phyloP scores from a whole-genome alignment of 345 rosid species.

The Brassica juncea region DNA sequence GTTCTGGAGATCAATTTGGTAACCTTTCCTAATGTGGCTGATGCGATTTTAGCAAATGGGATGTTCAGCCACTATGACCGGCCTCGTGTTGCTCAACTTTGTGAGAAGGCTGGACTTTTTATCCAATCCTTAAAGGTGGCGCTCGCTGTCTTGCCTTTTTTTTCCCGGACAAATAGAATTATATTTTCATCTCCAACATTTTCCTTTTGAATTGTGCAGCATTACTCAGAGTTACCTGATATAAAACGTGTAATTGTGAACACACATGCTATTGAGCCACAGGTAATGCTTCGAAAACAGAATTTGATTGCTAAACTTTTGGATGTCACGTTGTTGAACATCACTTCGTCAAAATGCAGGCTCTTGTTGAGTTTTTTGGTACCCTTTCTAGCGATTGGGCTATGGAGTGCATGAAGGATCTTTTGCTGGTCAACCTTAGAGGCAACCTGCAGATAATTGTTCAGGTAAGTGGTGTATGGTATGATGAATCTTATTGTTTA shows the following conservation, averaged over 20 bases:
- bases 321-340: constrained; percentile 14
- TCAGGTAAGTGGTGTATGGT: constrained; percentile 55
- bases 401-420: constrained; percentile 99
- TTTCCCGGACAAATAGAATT: not conserved
- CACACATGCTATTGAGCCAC: constrained; percentile 99
- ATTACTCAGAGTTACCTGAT: constrained; percentile 93
- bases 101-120: constrained; percentile 98
- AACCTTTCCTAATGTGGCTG: constrained; percentile 97
- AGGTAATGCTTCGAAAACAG: constrained; percentile 52
- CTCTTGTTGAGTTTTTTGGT: constrained; percentile 98
- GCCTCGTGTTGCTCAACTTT: constrained; percentile 93
- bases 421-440: constrained; percentile 84
- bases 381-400: constrained; percentile 99
- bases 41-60: constrained; percentile 98
- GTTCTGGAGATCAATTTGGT: constrained; percentile 97
- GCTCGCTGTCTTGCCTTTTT: not conserved
- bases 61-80: constrained; percentile 99
- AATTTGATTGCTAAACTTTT: constrained; percentile 4
- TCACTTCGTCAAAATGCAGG: constrained; percentile 49
- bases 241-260: constrained; percentile 98
- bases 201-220: constrained; percentile 58
- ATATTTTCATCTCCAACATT: not conserved
- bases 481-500: constrained; percentile 7
- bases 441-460: constrained; percentile 99
- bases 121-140: constrained; percentile 81